phyloP scores from a whole-genome alignment of 768 basidiomycete genomes.

The Tulasnella sp. region DNA sequence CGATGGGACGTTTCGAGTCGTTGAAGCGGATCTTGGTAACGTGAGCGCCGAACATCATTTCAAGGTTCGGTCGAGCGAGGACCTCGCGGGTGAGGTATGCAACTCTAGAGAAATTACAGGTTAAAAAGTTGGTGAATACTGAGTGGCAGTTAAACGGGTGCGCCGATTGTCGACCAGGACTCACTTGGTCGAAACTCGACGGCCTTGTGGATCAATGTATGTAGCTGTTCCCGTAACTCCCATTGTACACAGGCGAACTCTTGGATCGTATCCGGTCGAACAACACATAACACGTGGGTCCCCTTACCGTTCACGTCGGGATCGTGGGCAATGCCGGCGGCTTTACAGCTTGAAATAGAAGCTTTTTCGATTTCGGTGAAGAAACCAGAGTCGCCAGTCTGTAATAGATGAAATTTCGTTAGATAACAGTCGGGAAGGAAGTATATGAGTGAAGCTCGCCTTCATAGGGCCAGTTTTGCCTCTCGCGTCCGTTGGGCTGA shows the following conservation, averaged over 20 bases:
- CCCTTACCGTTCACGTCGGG: neutral
- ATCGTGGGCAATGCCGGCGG: neutral
- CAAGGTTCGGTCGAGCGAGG: slow-evolving; percentile 22
- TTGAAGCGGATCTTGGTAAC: slow-evolving; percentile 24
- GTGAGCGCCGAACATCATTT: slow-evolving; percentile 14
- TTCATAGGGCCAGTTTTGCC: neutral
- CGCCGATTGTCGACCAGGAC: no score
- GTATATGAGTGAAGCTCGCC: no score
- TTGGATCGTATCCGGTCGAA: no score
- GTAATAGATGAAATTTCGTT: neutral
- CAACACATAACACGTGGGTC: no score
- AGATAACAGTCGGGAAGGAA: no score
- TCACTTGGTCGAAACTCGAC: slow-evolving; percentile 19
- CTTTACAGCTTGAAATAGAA: slow-evolving; percentile 7
- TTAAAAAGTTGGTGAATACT: no score
- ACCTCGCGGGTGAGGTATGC: slow-evolving; percentile 24
- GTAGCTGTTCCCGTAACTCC: slow-evolving; percentile 12
- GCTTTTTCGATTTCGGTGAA: neutral
- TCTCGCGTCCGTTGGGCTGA: neutral
- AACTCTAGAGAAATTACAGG: neutral
- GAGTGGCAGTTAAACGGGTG: neutral
- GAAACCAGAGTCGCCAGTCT: slow-evolving; percentile 20
- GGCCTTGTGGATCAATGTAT: slow-evolving; percentile 21
- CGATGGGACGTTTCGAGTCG: slow-evolving; percentile 13
- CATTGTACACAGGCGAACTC: neutral